Evolutionary conservation across 345 rosid species (phyloP).

Genomic region (Hibiscus mutabilis): DNA sequence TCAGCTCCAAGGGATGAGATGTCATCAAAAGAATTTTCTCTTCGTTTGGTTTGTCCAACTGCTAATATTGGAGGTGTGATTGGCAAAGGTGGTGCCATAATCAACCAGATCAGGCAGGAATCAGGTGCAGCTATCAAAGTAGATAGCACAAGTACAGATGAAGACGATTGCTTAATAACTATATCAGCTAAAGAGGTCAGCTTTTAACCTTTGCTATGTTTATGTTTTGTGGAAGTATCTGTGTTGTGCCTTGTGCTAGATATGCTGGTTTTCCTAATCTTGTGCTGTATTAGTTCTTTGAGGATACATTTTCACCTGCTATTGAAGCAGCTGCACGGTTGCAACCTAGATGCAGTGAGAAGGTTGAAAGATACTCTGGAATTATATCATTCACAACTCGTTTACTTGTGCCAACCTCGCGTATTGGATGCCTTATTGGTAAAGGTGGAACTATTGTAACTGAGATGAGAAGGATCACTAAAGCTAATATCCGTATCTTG

Average conservation of each 20-base stretch:
- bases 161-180: constrained; percentile 81
- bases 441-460: constrained; percentile 86
- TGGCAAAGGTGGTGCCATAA: constrained; percentile 89
- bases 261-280: constrained; percentile 8
- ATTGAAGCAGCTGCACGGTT: constrained; percentile 85
- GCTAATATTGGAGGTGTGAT: constrained; percentile 87
- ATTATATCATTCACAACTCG: constrained; percentile 83
- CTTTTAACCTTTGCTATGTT: neutral
- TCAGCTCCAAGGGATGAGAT: constrained; percentile 80
- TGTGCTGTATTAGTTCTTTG: constrained; percentile 51
- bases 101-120: constrained; percentile 92
- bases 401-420: constrained; percentile 82
- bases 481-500: constrained; percentile 86
- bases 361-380: constrained; percentile 91
- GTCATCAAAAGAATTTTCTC: constrained; percentile 66
- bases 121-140: constrained; percentile 81
- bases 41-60: constrained; percentile 73
- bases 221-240: neutral
- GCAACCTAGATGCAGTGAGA: constrained; percentile 96
- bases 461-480: constrained; percentile 84
- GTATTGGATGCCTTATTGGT: constrained; percentile 96
- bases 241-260: neutral
- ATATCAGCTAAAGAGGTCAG: constrained; percentile 92
- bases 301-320: constrained; percentile 78
- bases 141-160: constrained; percentile 76